Evolutionary conservation across 441 rosid genomes (phyloP).

Genomic region (Croton setiger): DNA sequence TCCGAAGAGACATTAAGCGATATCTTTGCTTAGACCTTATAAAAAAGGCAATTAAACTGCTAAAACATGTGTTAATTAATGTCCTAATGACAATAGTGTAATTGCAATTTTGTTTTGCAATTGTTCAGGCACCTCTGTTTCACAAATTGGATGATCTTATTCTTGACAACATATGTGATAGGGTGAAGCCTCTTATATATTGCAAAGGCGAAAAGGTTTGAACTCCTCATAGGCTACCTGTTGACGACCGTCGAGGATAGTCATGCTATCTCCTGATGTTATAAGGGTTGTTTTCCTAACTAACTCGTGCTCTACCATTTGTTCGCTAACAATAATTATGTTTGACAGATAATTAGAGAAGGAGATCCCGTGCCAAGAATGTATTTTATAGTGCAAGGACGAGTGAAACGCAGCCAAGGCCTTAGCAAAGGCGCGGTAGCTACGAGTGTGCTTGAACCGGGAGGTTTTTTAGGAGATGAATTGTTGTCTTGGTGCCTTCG

Average conservation of each 20-base stretch:
- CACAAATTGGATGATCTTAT: constrained; percentile 55
- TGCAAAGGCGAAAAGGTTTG: constrained; percentile 55
- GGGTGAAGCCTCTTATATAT: constrained; percentile 48
- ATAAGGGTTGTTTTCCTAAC: too few species aligned
- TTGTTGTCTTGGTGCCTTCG: constrained; percentile 65
- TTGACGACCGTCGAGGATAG: too few species aligned
- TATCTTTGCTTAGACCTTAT: constrained; percentile 66
- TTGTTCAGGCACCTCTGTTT: constrained; percentile 29
- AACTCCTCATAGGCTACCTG: background rate
- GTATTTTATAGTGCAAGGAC: constrained; percentile 48
- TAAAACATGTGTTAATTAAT: background rate
- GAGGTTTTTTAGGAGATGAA: constrained; percentile 63
- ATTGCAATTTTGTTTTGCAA: background rate
- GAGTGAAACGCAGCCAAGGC: constrained; percentile 41
- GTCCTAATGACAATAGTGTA: background rate
- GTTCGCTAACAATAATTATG: too few species aligned
- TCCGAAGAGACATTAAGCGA: constrained; percentile 74
- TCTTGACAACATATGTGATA: constrained; percentile 63
- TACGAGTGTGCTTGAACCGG: constrained; percentile 42
- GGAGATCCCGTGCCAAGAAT: constrained; percentile 66
- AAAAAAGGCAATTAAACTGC: constrained; percentile 38
- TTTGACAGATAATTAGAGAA: constrained; percentile 52
- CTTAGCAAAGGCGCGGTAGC: constrained; percentile 52
- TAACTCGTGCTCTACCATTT: too few species aligned
- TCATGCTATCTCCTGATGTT: too few species aligned